Base-by-base conservation (phyloP, 2,329 filamentous ascomycete species). In the Colletotrichum sp. region DNA sequence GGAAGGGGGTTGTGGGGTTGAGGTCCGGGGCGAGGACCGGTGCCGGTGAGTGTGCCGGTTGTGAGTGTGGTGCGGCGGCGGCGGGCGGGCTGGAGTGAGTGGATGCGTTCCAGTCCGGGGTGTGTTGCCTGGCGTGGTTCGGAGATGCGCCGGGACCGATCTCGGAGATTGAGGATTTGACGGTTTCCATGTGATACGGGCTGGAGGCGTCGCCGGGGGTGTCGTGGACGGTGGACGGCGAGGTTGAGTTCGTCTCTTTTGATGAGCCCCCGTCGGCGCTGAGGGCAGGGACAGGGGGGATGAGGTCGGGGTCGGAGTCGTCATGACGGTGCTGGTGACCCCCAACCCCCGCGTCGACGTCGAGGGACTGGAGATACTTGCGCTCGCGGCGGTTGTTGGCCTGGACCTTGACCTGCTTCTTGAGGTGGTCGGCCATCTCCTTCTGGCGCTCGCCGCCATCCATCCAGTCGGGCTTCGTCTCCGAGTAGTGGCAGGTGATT, bases 401-500 rank as follows among this genome's bases (percentile, higher is more conserved):
- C 62, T 78, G 78, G 6, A 79, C 64, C 24, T 76, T 82, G 69
- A 82, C 77, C 52, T 81, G 76, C 3, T 73, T 76, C 16, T 80
- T 81, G 66, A 82, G 67, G 4, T 69, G 71, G 8, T 79, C 67
- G 5, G 78, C 74, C 78, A 81, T 80, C 18, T 81, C 77, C 15
- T 77, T 76, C 36, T 82, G 78, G 24, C 66, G 72, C 3, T 61
- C 56, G 16, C 74, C 79, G 18, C 76, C 87, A 75, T 91, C 90
- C 89, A 91, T 91, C 89, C 90, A 91, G 6, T 88, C 87, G 16
- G 90, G 90, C 80, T 90, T 92, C 28, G 84, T 82, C 3, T 88
- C 85, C 75, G 84, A 82, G 78, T 88, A 91, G 75, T 90, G 81
- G 79, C 91, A 93, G 21, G 86, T 87, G 72, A 93, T 92, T 65